These are phyloP conservation scores for Trametes cingulata DNA, from an alignment of 768 basidiomycete species.

Conservation along the genomic window DNA sequence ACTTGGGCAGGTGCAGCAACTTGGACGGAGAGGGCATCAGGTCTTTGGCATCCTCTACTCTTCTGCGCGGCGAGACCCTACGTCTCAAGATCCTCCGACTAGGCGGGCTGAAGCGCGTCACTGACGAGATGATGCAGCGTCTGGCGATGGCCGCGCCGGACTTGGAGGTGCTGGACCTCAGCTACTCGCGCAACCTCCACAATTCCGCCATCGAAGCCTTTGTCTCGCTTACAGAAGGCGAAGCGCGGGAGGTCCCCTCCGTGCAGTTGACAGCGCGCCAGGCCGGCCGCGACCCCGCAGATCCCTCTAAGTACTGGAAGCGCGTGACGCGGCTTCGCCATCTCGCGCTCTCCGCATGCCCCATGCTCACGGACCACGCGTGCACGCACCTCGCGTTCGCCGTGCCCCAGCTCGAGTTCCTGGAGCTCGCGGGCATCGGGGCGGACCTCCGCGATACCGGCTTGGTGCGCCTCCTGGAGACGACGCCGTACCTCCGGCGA, in stretches of 20 bases:
- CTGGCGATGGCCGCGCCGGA: constrained; percentile 69
- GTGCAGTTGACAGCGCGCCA: constrained; percentile 60
- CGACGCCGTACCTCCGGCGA: constrained; percentile 68
- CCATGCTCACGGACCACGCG: constrained; percentile 69
- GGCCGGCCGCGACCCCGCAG: constrained; percentile 60
- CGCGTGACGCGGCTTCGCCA: constrained; percentile 73
- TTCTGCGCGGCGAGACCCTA: constrained; percentile 48
- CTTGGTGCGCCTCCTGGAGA: constrained; percentile 66
- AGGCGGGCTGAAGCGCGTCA: constrained; percentile 63
- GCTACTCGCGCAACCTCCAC: constrained; percentile 68
- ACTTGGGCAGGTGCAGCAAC: constrained; percentile 71
- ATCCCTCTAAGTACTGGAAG: constrained; percentile 49
- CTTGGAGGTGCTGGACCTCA: constrained; percentile 80
- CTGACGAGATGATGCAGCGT: constrained; percentile 60
- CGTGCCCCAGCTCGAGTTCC: constrained; percentile 69
- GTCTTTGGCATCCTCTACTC: constrained; percentile 45
- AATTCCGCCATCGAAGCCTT: constrained; percentile 78
- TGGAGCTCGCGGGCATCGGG: constrained; percentile 81
- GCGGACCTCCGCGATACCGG: constrained; percentile 69
- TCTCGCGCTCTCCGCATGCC: constrained; percentile 70
- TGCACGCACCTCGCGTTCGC: constrained; percentile 71
- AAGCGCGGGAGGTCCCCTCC: constrained; percentile 41
- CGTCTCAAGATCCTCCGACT: constrained; percentile 63
- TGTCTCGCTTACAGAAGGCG: constrained; percentile 52
- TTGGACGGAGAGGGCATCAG: constrained; percentile 66